Evolutionary conservation across 257 asterid species (phyloP), one percentile per base, ranked within the genome.

Genomic region (Ligustrum vulgare): DNA sequence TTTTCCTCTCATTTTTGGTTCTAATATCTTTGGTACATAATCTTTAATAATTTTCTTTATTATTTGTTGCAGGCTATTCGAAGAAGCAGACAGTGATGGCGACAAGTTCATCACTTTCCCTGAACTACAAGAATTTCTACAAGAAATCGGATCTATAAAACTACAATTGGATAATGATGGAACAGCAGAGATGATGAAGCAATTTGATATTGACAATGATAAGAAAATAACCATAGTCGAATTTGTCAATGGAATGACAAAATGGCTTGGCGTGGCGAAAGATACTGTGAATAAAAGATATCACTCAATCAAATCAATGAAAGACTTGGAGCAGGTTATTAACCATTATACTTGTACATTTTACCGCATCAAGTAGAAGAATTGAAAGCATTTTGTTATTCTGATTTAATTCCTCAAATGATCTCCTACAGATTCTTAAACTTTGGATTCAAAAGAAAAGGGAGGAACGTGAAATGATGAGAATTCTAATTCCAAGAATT

Each of bases 381-480:
- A 6, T 56, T 22, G 22, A n/a, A n/a, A 56, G 31, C 64, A n/a
- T 56, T 56, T 56, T 56, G 31, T n/a, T 56, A 20, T 56, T 56
- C 31, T 15, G 62, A 62, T 39, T 36, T 45, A 31, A 3, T 23
- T 64, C 54, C 35, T 32, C 37, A 22, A 35, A 60, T 25, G 35
- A 16, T 72, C n/a, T n/a, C 13, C 32, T 18, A n/a, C 77, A 82
- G 86, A 70, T 82, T 69, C 82, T 84, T 33, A 77, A 78, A 47
- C 79, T 88, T 34, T 87, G 83, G 83, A 76, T 84, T 25, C 75
- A 82, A 54, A 85, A 80, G 87, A 81, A 80, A 72, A 79, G 80
- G 79, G 84, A 79, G 49, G 91, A 87, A 71, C 84, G 76, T 3
- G 79, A 81, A 67, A 76, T 28, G 80, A 84, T 84, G 88, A 87